A percentile compares a stretch with the other conserved stretches of the same genome.
phyloP scores from a whole-genome alignment of 768 basidiomycete genomes.

The Favolaschia claudopus region DNA sequence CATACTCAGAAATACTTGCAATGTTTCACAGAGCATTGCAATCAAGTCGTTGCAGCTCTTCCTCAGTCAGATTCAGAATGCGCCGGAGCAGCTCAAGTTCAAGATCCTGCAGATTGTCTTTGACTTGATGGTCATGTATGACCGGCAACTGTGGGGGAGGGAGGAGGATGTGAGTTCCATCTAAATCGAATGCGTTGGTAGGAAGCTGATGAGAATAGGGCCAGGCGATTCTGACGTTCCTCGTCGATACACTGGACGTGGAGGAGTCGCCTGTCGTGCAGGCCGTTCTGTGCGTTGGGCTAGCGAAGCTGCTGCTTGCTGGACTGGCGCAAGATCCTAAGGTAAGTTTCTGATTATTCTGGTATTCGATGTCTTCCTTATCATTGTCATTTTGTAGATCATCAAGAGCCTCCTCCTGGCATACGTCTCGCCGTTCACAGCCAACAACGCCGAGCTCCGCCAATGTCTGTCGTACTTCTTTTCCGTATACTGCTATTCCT shows the following conservation, averaged over 20 bases:
- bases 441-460: constrained; percentile 82
- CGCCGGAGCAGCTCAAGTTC: constrained; percentile 78
- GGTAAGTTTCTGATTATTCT: constrained; percentile 47
- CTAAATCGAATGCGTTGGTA: too few species aligned
- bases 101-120: constrained; percentile 87
- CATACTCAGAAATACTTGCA: too few species aligned
- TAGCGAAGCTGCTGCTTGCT: constrained; percentile 88
- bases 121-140: constrained; percentile 91
- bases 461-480: constrained; percentile 97
- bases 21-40: constrained; percentile 59
- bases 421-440: constrained; percentile 89
- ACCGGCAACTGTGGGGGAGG: constrained; percentile 73
- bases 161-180: constrained; percentile 43
- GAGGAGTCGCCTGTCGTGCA: constrained; percentile 79
- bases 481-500: constrained; percentile 92
- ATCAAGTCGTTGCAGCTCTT: constrained; percentile 82
- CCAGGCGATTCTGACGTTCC: constrained; percentile 52
- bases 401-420: constrained; percentile 52
- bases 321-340: constrained; percentile 84
- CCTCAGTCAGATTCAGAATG: constrained; percentile 77
- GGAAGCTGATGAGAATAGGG: too few species aligned
- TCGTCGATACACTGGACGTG: constrained; percentile 62
- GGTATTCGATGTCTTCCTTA: background rate
- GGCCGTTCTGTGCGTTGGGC: constrained; percentile 80
- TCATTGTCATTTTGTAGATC: constrained; percentile 23